Conservation (phyloP, 2,329 filamentous ascomycete species). For the Aspergillus sp. region DNA sequence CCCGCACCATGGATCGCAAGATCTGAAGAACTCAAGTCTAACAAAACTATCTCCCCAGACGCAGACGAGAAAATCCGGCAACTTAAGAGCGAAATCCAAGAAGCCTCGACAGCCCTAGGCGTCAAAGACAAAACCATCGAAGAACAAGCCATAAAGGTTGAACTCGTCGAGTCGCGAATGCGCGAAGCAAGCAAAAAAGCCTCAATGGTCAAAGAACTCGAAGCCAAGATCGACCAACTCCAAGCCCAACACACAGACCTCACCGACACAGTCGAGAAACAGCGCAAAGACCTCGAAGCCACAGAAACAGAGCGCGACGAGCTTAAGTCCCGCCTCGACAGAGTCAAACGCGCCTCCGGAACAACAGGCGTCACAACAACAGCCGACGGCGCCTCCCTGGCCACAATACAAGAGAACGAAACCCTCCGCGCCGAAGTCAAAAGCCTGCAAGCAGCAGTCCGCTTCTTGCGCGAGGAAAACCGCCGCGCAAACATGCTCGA, state of each 20-base stretch:
- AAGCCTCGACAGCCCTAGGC: constrained; percentile 64
- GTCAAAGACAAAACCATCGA: constrained; percentile 76
- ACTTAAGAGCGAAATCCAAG: constrained; percentile 71
- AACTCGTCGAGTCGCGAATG: constrained; percentile 83
- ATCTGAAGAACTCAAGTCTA: constrained; percentile 72
- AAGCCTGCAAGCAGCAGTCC: constrained; percentile 40
- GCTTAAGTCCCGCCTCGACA: constrained; percentile 36
- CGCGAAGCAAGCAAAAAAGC: constrained; percentile 74
- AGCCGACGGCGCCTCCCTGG: constrained; percentile 33
- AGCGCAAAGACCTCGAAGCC: constrained; percentile 30
- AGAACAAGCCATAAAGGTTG: constrained; percentile 82
- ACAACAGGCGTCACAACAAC: constrained; percentile 30
- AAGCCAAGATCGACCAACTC: constrained; percentile 35
- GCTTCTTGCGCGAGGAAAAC: constrained; percentile 41
- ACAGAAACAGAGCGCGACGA: constrained; percentile 37
- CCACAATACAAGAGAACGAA: constrained; percentile 39
- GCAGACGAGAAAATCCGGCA: constrained; percentile 77
- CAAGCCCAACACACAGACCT: constrained; percentile 29
- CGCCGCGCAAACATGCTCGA: constrained; percentile 34
- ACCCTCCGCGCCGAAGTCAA: constrained; percentile 36
- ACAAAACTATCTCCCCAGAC: constrained; percentile 72
- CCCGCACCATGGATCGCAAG: constrained; percentile 77
- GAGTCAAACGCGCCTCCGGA: constrained; percentile 35
- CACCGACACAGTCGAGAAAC: constrained; percentile 26
- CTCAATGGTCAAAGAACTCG: constrained; percentile 41